Percentiles rank a stretch among this genome's conserved stretches.
Evolutionary conservation across 768 basidiomycete genomes (phyloP).

Genomic region (Krasilnikovozyma curviuscula): DNA sequence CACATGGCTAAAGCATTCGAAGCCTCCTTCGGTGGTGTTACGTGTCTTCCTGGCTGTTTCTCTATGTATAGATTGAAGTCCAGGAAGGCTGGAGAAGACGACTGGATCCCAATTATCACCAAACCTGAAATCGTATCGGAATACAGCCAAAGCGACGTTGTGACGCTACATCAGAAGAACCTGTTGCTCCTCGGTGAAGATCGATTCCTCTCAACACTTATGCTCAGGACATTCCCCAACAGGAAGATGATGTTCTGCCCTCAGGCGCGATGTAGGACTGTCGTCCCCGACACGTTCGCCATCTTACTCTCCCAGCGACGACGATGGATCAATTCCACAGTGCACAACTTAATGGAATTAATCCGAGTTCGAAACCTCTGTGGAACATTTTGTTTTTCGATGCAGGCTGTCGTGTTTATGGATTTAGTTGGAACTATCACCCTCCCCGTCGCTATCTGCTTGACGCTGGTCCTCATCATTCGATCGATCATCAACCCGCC

Average conservation of each 20-base stretch:
- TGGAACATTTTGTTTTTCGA: constrained; percentile 98
- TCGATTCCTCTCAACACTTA: constrained; percentile 91
- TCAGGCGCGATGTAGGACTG: constrained; percentile 80
- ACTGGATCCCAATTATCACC: constrained; percentile 92
- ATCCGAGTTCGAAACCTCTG: constrained; percentile 90
- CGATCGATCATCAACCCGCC: constrained; percentile 65
- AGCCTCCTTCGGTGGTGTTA: constrained; percentile 96
- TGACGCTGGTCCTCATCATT: constrained; percentile 76
- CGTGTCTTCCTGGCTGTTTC: constrained; percentile 98
- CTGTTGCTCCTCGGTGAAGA: constrained; percentile 90
- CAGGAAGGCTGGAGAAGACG: constrained; percentile 64
- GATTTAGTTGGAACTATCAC: constrained; percentile 26
- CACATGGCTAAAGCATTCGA: constrained; percentile 97
- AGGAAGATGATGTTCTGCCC: constrained; percentile 99
- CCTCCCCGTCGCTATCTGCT: constrained; percentile 63
- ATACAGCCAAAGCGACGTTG: constrained; percentile 84
- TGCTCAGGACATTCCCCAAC: constrained; percentile 90
- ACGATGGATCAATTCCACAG: constrained; percentile 98
- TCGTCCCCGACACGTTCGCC: constrained; percentile 87
- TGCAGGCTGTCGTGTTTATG: constrained; percentile 90
- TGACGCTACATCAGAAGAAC: constrained; percentile 94
- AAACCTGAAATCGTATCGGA: constrained; percentile 95
- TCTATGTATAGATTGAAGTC: constrained; percentile 98
- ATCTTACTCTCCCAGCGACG: constrained; percentile 89
- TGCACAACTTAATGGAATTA: constrained; percentile 98